Evolutionary conservation across 192 early-diverging fungal species (phyloP).

Genomic region (Coemansia sp.): DNA sequence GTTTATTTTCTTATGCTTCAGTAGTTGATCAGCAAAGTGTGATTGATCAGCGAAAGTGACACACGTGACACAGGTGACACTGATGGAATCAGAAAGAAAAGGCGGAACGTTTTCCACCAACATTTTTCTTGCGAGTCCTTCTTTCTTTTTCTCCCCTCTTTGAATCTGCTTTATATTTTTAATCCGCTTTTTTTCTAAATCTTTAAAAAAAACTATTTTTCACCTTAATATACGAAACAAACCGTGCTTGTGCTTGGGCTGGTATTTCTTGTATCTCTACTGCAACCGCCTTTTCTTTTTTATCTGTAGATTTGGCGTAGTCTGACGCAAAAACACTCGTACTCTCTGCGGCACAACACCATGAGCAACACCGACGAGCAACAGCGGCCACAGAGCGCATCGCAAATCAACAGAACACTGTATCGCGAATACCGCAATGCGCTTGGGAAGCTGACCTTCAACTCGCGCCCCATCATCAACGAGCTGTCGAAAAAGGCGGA

Average conservation of each 20-base stretch:
- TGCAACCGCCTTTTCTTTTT: neutral
- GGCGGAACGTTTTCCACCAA: neutral
- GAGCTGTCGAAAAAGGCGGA: slow-evolving; percentile 83
- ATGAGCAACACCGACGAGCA: slow-evolving; percentile 2
- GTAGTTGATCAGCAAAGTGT: no score
- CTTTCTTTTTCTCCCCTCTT: neutral
- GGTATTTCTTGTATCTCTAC: no score
- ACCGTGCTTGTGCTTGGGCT: no score
- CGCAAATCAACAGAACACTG: slow-evolving; percentile 46
- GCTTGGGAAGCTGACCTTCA: slow-evolving; percentile 83
- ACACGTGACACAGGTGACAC: no score
- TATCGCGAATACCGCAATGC: slow-evolving; percentile 62
- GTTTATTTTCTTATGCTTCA: no score
- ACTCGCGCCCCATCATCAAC: slow-evolving; percentile 91
- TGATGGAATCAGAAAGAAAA: neutral
- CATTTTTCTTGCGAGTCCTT: no score
- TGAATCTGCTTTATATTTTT: neutral
- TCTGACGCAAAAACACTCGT: neutral
- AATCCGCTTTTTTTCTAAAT: neutral
- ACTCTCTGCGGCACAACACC: neutral
- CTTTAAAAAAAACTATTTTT: neutral
- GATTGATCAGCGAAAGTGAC: neutral
- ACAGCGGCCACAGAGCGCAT: slow-evolving; percentile 5
- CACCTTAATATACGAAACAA: no score
- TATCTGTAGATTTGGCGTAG: neutral